Conservation (phyloP, 2,329 filamentous ascomycete genomes). For the Trichoderma citrinoviride region DNA sequence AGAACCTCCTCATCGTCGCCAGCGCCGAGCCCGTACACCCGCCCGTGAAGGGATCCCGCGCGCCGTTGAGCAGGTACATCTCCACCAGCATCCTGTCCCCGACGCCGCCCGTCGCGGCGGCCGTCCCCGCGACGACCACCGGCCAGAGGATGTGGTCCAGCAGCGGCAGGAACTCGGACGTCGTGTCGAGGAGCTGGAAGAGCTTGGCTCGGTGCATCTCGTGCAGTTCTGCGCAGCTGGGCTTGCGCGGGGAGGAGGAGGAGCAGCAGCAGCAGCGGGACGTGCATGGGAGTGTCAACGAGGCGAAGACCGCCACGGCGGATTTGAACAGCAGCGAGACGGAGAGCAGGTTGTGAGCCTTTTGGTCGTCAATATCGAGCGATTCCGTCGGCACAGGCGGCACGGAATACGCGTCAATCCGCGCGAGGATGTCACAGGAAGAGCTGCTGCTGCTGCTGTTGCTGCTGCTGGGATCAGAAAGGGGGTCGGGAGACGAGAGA, state of each 20-base stretch:
- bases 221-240: not conserved
- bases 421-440: constrained; percentile 8
- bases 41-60: constrained; percentile 11
- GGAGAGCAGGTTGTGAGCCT: not conserved
- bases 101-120: not conserved
- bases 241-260: too few species aligned
- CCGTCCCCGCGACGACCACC: constrained; percentile 16
- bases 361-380: not conserved
- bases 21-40: not conserved
- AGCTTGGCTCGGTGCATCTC: not conserved
- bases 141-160: constrained; percentile 18
- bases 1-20: constrained; percentile 17
- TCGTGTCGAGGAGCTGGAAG: constrained; percentile 11
- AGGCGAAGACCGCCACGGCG: constrained; percentile 11
- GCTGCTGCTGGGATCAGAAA: too few species aligned
- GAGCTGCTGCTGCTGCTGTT: too few species aligned
- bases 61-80: constrained; percentile 6
- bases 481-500: not conserved
- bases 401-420: constrained; percentile 2
- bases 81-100: not conserved
- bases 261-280: not conserved
- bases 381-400: not conserved
- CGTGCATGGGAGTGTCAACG: not conserved
- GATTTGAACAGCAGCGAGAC: constrained; percentile 17
- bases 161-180: not conserved